Base-by-base conservation (phyloP, 441 rosid genomes). In the Capsella rubella region DNA sequence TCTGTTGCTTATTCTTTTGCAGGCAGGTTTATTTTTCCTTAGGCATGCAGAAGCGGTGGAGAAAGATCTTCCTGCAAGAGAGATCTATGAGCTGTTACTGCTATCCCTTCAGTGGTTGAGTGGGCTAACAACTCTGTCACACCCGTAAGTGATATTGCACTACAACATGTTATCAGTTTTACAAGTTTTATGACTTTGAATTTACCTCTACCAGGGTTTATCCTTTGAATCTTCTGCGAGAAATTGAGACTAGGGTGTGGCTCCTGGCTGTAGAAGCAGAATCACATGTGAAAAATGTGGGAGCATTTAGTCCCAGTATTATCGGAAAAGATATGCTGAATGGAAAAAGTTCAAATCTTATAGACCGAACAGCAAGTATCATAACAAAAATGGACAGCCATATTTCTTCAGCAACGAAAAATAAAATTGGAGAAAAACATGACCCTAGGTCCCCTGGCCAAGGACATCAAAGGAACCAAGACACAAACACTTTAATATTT, bases 201-300 rank as follows among this genome's bases (percentile, higher is more conserved):
- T 54, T 57, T 82, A 57, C 72, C 78, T 72, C 79, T 84, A 58
- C 78, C 89, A 93, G 98, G 75, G 98, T 90, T 78, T 93, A 87
- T 82, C 97, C 95, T 16, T 78, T 96, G 84, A 86, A 90, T 84
- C 94, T 93, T 79, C 83, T 96, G 59, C 89, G 97, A 78, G 99
- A 96, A 84, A 93, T 93, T 77, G 99, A 96, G 91, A 93, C 97
- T 66, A 87, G 94, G 79, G 98, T 89, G 75, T 93, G 99, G 99
- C 90, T 96, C 29, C 82, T 96, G 84, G 99, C 98, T 25, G 98
- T 96, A 51, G 98, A 93, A 87, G 91, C 99, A 57, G 99, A 96
- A 83, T 96, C 95, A 76, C 93, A 93, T 80, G 72, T 80, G 80
- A 89, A 93, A 79, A 83, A 81, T 83, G 88, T 85, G 42, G 89